phyloP scores from a whole-genome alignment of 805 yeast species.

The Ogataea trehalophila region DNA sequence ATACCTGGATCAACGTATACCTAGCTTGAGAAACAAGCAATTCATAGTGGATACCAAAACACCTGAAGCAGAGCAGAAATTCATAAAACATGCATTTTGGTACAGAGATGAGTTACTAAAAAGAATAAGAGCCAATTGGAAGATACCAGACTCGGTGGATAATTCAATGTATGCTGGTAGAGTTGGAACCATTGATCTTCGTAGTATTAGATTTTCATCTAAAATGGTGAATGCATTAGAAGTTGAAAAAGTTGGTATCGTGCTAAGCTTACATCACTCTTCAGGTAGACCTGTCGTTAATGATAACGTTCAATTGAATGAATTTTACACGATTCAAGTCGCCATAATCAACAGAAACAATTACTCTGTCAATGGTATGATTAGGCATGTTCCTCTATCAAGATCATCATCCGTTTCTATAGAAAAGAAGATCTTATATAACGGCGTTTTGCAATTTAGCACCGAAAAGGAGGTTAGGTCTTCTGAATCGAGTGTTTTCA shows the following conservation, averaged over 20 bases:
- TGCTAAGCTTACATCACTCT: slow-evolving; percentile 28
- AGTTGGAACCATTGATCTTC: slow-evolving; percentile 57
- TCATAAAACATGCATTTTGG: slow-evolving; percentile 74
- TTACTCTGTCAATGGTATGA: slow-evolving; percentile 43
- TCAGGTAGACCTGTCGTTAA: slow-evolving; percentile 14
- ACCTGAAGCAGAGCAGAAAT: slow-evolving; percentile 50
- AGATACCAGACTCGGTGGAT: slow-evolving; percentile 20
- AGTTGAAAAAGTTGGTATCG: slow-evolving; percentile 42
- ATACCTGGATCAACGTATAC: slow-evolving; percentile 51
- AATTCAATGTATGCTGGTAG: slow-evolving; percentile 32
- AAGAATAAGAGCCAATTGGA: slow-evolving; percentile 65
- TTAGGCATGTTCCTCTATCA: slow-evolving; percentile 54
- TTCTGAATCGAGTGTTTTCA: slow-evolving; percentile 36
- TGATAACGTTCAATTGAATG: slow-evolving; percentile 37
- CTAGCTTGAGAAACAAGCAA: slow-evolving; percentile 67
- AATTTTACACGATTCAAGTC: slow-evolving; percentile 47
- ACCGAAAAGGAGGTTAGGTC: slow-evolving; percentile 39
- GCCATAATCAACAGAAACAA: slow-evolving; percentile 45
- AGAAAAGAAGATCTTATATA: slow-evolving; percentile 59
- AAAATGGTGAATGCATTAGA: slow-evolving; percentile 54
- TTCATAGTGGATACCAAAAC: slow-evolving; percentile 54
- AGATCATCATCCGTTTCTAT: slow-evolving; percentile 26
- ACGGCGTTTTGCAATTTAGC: slow-evolving; percentile 66
- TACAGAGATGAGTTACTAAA: slow-evolving; percentile 61
- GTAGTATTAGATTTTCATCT: slow-evolving; percentile 58